Percentiles rank a stretch among this genome's conserved stretches.
Evolutionary conservation across 2,329 filamentous ascomycete genomes (phyloP).

Genomic region (Biscogniauxia mediterranea): DNA sequence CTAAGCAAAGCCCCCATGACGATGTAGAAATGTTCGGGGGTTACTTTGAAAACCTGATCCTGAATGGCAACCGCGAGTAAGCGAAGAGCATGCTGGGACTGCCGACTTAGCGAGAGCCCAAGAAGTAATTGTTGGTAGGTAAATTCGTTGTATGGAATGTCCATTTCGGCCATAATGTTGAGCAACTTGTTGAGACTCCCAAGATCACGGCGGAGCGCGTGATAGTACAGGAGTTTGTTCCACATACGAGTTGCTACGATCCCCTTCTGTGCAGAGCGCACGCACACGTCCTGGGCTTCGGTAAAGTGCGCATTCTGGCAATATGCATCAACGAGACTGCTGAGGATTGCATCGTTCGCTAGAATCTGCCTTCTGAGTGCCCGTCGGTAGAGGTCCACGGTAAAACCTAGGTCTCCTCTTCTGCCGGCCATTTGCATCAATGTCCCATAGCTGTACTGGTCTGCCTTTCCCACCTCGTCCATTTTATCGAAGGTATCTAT

Average conservation of each 20-base stretch:
- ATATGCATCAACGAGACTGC: conserved; percentile 66
- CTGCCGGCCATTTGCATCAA: conserved; percentile 70
- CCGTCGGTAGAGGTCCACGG: conserved; percentile 62
- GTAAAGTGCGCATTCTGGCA: conserved; percentile 54
- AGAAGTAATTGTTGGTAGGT: conserved; percentile 52
- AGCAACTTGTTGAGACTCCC: conserved; percentile 48
- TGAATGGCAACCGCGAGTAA: conserved; percentile 45
- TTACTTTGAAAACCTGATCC: conserved; percentile 45
- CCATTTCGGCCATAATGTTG: conserved; percentile 45
- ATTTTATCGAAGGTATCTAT: conserved; percentile 63
- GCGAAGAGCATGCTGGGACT: conserved; percentile 49
- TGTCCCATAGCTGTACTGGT: conserved; percentile 65
- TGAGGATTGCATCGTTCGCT: conserved; percentile 57
- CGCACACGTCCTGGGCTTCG: conserved; percentile 59
- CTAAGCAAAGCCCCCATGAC: conserved; percentile 53
- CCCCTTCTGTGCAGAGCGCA: conserved; percentile 51
- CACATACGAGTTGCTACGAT: conserved; percentile 63
- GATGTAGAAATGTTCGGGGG: conserved; percentile 48
- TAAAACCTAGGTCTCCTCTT: conserved; percentile 70
- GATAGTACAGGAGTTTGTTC: conserved; percentile 72
- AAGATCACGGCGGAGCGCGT: conserved; percentile 61
- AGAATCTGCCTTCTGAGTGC: conserved; percentile 55
- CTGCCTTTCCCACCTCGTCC: conserved; percentile 48
- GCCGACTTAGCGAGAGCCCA: conserved; percentile 47
- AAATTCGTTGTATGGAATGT: conserved; percentile 46